Conservation (phyloP, 257 asterid genomes). For the Ligustrum vulgare region DNA sequence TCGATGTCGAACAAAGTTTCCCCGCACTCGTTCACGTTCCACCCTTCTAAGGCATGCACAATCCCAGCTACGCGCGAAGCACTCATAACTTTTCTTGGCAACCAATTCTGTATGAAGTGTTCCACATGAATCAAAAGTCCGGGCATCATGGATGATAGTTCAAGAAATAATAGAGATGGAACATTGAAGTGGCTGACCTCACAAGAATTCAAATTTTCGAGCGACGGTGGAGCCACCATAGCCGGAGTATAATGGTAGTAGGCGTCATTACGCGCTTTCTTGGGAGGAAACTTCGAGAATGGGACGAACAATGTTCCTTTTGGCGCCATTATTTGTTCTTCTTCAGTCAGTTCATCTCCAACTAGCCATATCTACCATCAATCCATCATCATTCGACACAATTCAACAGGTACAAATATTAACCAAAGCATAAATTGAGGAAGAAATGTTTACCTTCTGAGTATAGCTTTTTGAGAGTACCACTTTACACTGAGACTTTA, state of each 20-base stretch:
- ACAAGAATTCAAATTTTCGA: slow-evolving; percentile 72
- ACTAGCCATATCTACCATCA: slow-evolving; percentile 62
- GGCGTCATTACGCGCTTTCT: slow-evolving; percentile 50
- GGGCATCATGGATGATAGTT: neutral
- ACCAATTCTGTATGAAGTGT: neutral
- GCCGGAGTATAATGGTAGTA: slow-evolving; percentile 65
- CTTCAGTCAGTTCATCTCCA: slow-evolving; percentile 63
- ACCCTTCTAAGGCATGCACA: slow-evolving; percentile 6
- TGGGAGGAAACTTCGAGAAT: slow-evolving; percentile 64
- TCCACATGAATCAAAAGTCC: neutral
- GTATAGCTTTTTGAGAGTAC: slow-evolving; percentile 30
- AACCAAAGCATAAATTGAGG: neutral
- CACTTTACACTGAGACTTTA: slow-evolving; percentile 23
- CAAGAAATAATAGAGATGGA: neutral
- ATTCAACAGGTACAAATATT: neutral
- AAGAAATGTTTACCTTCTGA: slow-evolving; percentile 36
- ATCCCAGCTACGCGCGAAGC: slow-evolving; percentile 3
- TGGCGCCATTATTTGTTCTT: slow-evolving; percentile 62
- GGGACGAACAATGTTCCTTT: slow-evolving; percentile 69
- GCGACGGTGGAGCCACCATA: slow-evolving; percentile 62
- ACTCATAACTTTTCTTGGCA: slow-evolving; percentile 7
- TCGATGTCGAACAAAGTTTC: neutral
- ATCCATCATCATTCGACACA: no score
- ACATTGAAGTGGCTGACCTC: slow-evolving; percentile 41
- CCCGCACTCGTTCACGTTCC: neutral